Base-by-base conservation (phyloP, 306 rosid genomes). In the Ochetophila trinervis region DNA sequence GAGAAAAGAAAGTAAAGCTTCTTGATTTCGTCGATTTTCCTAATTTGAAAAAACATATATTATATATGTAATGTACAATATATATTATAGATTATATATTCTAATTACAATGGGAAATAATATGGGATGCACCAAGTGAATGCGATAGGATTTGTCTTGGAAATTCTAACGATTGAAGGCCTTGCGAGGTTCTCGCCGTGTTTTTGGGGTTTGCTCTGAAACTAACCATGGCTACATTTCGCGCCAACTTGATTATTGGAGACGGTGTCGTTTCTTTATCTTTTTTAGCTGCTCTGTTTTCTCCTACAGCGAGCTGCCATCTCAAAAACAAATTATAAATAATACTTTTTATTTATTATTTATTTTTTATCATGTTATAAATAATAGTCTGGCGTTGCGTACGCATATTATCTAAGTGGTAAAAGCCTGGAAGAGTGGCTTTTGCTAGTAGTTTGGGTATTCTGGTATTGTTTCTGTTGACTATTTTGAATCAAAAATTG, bases 121-220 rank as follows among this genome's bases (percentile, higher is more conserved):
- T n/a, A 9, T 20, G 9, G 53, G 32, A 23, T 6, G 85, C 12
- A n/a, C 7, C 21, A 56, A 72, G 73, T 65, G 18, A 21, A 53
- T 27, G 51, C 63, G 81, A 54, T 85, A 67, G 85, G 89, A 80
- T 70, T 80, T 69, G 60, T 73, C 23, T 30, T 60, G 54, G 53
- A 70, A 62, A 52, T 57, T 15, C 37, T 48, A 22, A 44, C 7
- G 42, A 76, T 47, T 79, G 71, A 72, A 68, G 81, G 75, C 20
- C 22, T 65, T 52, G 75, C 84, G 79, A 65, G 11, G 74, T 24
- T 66, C 66, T 63, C 68, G 89, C 69, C 48, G 24, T 7, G 56
- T 75, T 19, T 62, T 77, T 57, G 52, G 27, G 77, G 72, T 86
- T 60, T 56, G 66, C 52, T 76, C 56, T 18, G 47, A 24, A 65